Evolutionary conservation across 2,329 filamentous ascomycete genomes (phyloP).

Genomic region (Penicillium sp.): DNA sequence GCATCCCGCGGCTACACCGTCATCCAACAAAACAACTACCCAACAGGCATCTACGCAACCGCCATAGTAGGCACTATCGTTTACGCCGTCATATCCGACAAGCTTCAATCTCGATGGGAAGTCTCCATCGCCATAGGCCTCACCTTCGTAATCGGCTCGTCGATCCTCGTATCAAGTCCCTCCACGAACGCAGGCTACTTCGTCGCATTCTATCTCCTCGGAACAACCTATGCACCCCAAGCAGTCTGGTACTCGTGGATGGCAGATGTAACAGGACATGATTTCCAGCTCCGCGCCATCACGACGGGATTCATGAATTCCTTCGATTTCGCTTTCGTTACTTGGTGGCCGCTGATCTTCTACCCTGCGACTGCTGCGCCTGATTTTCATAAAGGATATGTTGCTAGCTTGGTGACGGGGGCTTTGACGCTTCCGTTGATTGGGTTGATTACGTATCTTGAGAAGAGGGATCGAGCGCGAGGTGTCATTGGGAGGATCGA

Average conservation of each 20-base stretch:
- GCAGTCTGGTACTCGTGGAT: slow-evolving; percentile 53
- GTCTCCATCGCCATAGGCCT: slow-evolving; percentile 46
- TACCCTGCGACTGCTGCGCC: slow-evolving; percentile 46
- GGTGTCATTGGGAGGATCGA: slow-evolving; percentile 14
- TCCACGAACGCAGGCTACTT: slow-evolving; percentile 39
- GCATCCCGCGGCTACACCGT: slow-evolving; percentile 46
- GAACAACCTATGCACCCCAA: slow-evolving; percentile 50
- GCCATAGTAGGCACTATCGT: slow-evolving; percentile 47
- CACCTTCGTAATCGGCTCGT: slow-evolving; percentile 44
- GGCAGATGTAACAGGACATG: slow-evolving; percentile 41
- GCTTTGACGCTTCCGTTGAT: slow-evolving; percentile 41
- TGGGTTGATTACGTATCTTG: slow-evolving; percentile 40
- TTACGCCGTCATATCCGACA: slow-evolving; percentile 47
- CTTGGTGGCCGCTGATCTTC: slow-evolving; percentile 46
- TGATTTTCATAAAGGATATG: slow-evolving; percentile 42
- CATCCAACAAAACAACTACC: slow-evolving; percentile 51
- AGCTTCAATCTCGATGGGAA: slow-evolving; percentile 47
- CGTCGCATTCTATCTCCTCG: slow-evolving; percentile 49
- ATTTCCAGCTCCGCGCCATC: slow-evolving; percentile 47
- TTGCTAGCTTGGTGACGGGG: slow-evolving; percentile 44
- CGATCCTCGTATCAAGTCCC: slow-evolving; percentile 15
- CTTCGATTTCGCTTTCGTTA: slow-evolving; percentile 48
- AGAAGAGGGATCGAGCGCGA: slow-evolving; percentile 21
- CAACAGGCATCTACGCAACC: slow-evolving; percentile 45
- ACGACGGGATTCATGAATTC: slow-evolving; percentile 50